These are phyloP conservation scores for Quercus glauca DNA, from an alignment of 306 rosid species.

Conservation along the genomic window DNA sequence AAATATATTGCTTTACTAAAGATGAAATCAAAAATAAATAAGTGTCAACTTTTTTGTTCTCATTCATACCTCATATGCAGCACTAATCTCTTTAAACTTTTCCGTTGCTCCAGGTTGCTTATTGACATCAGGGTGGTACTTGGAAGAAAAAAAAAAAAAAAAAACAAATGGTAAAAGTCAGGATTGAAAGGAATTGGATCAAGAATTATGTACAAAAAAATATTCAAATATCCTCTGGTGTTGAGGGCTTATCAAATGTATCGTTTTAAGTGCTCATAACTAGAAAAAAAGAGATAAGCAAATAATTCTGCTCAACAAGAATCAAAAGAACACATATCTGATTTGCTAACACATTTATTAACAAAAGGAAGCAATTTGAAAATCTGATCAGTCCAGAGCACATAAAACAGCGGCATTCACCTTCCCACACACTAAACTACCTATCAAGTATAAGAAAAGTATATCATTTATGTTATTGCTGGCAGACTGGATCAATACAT, in stretches of 20 bases:
- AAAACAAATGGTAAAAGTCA: constrained; percentile 15
- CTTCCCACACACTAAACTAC: not conserved
- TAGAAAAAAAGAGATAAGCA: not conserved
- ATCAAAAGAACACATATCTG: not conserved
- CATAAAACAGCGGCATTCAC: not conserved
- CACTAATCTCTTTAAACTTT: constrained; percentile 91
- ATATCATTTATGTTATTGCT: not conserved
- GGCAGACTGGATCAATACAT: not conserved
- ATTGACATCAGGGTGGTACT: constrained; percentile 98
- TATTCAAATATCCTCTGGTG: too few relatives aligned
- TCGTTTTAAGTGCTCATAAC: not conserved
- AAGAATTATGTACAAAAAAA: too few relatives aligned
- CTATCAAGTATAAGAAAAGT: not conserved
- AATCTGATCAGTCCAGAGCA: not conserved
- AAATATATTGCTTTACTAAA: not conserved
- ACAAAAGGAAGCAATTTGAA: not conserved
- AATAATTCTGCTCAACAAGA: not conserved
- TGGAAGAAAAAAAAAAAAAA: constrained; percentile 19
- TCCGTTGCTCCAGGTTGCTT: constrained; percentile 97
- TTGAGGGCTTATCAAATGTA: not conserved
- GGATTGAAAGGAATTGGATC: constrained; percentile 3
- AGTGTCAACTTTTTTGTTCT: constrained; percentile 6
- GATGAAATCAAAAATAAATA: not conserved
- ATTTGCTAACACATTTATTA: not conserved
- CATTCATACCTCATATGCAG: constrained; percentile 82